Base-by-base conservation (phyloP, 2,329 filamentous ascomycete genomes). In the Rhynchosporium agropyri region DNA sequence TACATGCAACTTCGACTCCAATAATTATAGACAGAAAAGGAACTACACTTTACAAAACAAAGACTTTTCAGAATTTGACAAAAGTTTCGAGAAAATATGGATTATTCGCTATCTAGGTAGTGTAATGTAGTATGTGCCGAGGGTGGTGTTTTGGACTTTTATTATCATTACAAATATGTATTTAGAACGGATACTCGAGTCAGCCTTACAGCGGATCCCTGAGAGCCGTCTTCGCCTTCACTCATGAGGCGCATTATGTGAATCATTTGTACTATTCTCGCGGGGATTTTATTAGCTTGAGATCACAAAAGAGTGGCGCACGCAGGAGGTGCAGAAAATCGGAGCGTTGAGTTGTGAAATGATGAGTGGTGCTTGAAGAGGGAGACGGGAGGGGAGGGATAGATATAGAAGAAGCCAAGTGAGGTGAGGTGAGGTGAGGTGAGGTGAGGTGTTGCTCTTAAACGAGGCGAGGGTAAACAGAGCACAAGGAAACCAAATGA, bases 221-320 rank as follows among this genome's bases (percentile, higher is more conserved):
- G 33, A 36, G 33, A 36, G 33, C 33, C 84, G 54, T 84, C 75
- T 29, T 82, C 79, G 8, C 81, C 79, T 40, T 82, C 80, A 29
- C 80, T 80, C 79, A 87, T 86, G 15, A 79, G 70, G 61, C 83
- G 79, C 83, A 88, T 83, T 56, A 88, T 88, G 60, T 87, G 79
- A 33, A 88, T 83, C 85, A 89, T 88, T 64, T 81, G 79, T 48
- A 79, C 83, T 87, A 56, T 58, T 20, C 26, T 29, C 46, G n/a
- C 20, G 20, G 20, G 20, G 20, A 20, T 20, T 20, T 1, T 20
- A 20, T 20, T 20, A 20, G 20, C 20, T 20, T 20, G 20, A 20
- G 20, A 20, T 20, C 20, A 20, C 20, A 20, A 20, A 20, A 20
- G 20, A 20, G 20, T 20, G 20, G 20, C 20, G 20, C 20, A 20